Base-by-base conservation (phyloP, 2,329 filamentous ascomycete genomes). In the Dactylellina parvicollis region DNA sequence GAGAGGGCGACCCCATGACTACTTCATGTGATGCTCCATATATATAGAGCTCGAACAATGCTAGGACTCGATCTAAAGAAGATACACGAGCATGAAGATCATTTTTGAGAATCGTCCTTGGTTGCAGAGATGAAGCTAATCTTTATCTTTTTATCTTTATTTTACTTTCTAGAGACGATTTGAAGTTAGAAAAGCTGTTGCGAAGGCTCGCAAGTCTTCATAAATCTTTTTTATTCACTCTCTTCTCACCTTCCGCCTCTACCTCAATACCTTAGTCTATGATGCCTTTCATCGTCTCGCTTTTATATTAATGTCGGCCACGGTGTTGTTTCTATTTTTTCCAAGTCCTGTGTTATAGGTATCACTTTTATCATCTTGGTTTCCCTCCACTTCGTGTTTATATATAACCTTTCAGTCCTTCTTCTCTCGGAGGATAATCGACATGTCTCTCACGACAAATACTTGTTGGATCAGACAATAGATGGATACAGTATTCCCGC, bases 161-260 rank as follows among this genome's bases (percentile, higher is more conserved):
- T 8, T 40, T 12, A 12, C 4, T 12, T 44, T 3, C 16, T 79
- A 89, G 87, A 86, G 87, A 83, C 91, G 93, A 83, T 98, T 96
- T 86, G 93, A 97, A 88, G 90, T 96, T 85, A 90, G 90, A 86
- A 98, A 97, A 90, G 90, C 92, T 81, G 87, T 96, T 82, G 92
- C 92, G 82, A 96, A 96, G 89, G 86, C 96, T 85, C 56, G 42
- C 22, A 91, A 90, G 86, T 89, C 57, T 18, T 61, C 90, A 30
- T 74, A 56, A 49, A 67, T 22, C 24, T 54, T 18, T 3, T 46
- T 55, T 16, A 42, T 52, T 57, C 10, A 22, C 20, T 52, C 22
- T 26, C 34, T 40, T 59, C 34, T 22, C 38, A 62, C 55, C 54
- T 12, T 54, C 24, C 42, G 49, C 22, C 57, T 34, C 46, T 40